Evolutionary conservation across 108 stramenopile genomes (phyloP).

Genomic region (Schizochytrium sp.): DNA sequence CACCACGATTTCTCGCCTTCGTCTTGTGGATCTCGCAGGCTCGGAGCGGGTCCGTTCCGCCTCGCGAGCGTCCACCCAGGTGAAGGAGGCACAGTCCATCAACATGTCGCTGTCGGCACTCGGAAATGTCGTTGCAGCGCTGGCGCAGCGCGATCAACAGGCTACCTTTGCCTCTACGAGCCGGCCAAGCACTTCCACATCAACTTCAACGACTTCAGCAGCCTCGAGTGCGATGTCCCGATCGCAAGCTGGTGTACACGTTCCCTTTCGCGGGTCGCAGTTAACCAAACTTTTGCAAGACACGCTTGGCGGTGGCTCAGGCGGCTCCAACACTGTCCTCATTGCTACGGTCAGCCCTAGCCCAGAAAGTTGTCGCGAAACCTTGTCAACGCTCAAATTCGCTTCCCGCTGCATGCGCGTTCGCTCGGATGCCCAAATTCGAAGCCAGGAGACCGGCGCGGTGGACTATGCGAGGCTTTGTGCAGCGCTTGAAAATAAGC

Average conservation of each 20-base stretch:
- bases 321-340: constrained; percentile 52
- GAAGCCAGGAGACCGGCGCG: background rate
- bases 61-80: constrained; percentile 40
- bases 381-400: constrained; percentile 21
- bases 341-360: constrained; percentile 60
- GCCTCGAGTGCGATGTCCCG: background rate
- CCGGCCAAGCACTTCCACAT: background rate
- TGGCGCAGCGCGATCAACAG: constrained; percentile 36
- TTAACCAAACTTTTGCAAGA: constrained; percentile 65
- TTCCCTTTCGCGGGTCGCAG: constrained; percentile 62
- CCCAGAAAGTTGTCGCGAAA: constrained; percentile 58
- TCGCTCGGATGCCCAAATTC: background rate
- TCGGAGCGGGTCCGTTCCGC: constrained; percentile 60
- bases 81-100: constrained; percentile 61
- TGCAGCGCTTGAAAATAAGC: background rate
- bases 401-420: constrained; percentile 10
- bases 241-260: constrained; percentile 25
- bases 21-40: constrained; percentile 70
- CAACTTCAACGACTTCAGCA: background rate
- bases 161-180: background rate
- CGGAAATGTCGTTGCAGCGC: constrained; percentile 62
- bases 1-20: background rate
- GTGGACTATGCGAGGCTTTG: background rate
- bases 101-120: constrained; percentile 61
- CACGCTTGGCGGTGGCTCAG: constrained; percentile 47